Percentiles rank a stretch among this genome's conserved stretches.
Evolutionary conservation across 2,329 filamentous ascomycete genomes (phyloP).

Genomic region (Blastomyces silverae): DNA sequence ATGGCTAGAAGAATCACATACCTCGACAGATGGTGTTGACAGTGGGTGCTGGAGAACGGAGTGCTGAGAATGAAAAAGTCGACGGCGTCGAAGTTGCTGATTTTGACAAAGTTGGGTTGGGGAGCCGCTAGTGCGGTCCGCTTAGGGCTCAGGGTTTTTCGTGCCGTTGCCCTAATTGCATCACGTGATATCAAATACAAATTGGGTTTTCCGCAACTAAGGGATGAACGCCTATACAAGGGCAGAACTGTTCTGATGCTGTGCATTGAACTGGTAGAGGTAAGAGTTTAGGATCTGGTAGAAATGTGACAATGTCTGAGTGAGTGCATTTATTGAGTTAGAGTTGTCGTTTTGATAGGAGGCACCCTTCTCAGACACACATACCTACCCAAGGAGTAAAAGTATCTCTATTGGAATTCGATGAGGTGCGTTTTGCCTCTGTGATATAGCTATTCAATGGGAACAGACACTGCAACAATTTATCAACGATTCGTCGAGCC

Average conservation of each 20-base stretch:
- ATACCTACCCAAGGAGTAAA: not conserved
- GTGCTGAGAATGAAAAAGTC: conserved; percentile 19
- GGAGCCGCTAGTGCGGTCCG: conserved; percentile 26
- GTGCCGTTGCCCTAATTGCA: conserved; percentile 25
- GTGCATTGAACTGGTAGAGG: not conserved
- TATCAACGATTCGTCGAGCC: not conserved
- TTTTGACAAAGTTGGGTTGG: not conserved
- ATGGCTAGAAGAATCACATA: conserved; percentile 31
- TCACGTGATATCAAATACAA: conserved; percentile 24
- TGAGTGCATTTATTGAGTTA: not conserved
- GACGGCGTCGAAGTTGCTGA: conserved; percentile 11
- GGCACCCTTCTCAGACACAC: not conserved
- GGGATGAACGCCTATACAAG: no score
- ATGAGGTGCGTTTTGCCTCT: not conserved
- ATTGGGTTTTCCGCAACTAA: no score
- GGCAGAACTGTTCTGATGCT: not conserved
- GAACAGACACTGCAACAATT: not conserved
- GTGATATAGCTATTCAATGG: not conserved
- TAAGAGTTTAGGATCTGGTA: no score
- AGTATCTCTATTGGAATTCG: conserved; percentile 1
- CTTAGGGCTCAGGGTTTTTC: conserved; percentile 28
- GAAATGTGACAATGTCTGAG: not conserved
- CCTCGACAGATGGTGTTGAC: conserved; percentile 33
- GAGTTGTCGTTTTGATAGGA: not conserved
- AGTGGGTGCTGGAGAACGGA: conserved; percentile 25